Evolutionary conservation across 371 early-diverging fungal genomes (phyloP).

Genomic region (Rhizopus delemar): DNA sequence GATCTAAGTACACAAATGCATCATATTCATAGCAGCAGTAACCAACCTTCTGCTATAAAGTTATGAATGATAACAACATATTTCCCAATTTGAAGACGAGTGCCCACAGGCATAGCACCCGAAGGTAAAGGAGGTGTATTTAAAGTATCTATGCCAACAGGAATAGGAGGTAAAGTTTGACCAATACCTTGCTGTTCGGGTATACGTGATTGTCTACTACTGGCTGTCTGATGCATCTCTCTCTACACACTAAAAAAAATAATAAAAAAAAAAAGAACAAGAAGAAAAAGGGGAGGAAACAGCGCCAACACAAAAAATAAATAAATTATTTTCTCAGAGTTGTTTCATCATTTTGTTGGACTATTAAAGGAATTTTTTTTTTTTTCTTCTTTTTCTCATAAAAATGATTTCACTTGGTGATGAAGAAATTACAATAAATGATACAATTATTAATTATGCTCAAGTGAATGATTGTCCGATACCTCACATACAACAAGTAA

Average conservation of each 20-base stretch:
- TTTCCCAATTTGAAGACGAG: conserved; percentile 53
- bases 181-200: conserved; percentile 53
- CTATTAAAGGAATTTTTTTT: background rate
- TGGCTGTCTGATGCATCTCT: conserved; percentile 15
- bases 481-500: conserved; percentile 36
- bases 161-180: conserved; percentile 50
- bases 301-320: conserved; percentile 3
- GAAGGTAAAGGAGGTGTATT: conserved; percentile 41
- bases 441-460: conserved; percentile 31
- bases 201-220: conserved; percentile 38
- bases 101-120: conserved; percentile 56
- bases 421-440: conserved; percentile 10
- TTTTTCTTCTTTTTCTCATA: background rate
- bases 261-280: conserved; percentile 21
- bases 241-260: background rate
- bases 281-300: conserved; percentile 1
- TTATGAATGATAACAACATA: conserved; percentile 57
- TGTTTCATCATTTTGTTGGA: conserved; percentile 3
- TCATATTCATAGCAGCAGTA: background rate
- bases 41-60: conserved; percentile 51
- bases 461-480: conserved; percentile 33
- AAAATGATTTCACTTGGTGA: conserved; percentile 24
- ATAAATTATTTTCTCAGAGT: conserved; percentile 1
- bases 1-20: background rate
- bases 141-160: conserved; percentile 42